Evolutionary conservation across 2,329 filamentous ascomycete genomes (phyloP).

Genomic region (Exophiala bonariae): DNA sequence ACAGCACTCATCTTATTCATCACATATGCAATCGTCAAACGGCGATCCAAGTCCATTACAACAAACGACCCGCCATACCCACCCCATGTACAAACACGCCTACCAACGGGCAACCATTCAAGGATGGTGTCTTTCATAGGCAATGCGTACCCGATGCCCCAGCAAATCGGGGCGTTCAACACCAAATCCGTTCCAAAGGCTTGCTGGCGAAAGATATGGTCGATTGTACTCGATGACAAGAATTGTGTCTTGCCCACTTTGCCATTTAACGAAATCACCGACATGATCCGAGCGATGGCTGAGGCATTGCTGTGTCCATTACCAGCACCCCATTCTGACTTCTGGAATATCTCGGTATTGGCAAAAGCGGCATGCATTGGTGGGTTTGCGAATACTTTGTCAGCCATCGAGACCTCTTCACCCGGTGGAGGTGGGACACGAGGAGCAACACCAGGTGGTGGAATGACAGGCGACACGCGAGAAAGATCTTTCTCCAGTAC

Average conservation of each 20-base stretch:
- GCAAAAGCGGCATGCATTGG: constrained; percentile 10
- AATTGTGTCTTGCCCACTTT: constrained; percentile 12
- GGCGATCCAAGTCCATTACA: constrained; percentile 22
- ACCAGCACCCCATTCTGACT: constrained; percentile 39
- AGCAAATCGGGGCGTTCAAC: constrained; percentile 30
- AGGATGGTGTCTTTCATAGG: constrained; percentile 18
- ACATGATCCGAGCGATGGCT: constrained; percentile 33
- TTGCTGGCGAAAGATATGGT: constrained; percentile 48
- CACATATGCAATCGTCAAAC: constrained; percentile 25
- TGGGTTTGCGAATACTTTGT: constrained; percentile 13
- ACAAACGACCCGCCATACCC: constrained; percentile 26
- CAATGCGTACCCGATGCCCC: constrained; percentile 15
- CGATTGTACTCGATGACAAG: constrained; percentile 29
- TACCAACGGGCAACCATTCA: constrained; percentile 11
- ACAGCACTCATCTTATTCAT: constrained; percentile 25
- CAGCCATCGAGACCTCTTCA: constrained; percentile 16
- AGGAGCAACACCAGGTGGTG: constrained; percentile 10
- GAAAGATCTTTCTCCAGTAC: constrained; percentile 14
- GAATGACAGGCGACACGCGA: constrained; percentile 30
- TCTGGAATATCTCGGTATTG: constrained; percentile 7
- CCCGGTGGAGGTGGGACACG: constrained; percentile 2
- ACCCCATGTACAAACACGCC: constrained; percentile 29
- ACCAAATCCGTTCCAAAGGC: constrained; percentile 41
- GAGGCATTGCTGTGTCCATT: constrained; percentile 50
- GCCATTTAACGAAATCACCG: constrained; percentile 15